Evolutionary conservation across 345 rosid genomes (phyloP).

Genomic region (Syzygium aromaticum): DNA sequence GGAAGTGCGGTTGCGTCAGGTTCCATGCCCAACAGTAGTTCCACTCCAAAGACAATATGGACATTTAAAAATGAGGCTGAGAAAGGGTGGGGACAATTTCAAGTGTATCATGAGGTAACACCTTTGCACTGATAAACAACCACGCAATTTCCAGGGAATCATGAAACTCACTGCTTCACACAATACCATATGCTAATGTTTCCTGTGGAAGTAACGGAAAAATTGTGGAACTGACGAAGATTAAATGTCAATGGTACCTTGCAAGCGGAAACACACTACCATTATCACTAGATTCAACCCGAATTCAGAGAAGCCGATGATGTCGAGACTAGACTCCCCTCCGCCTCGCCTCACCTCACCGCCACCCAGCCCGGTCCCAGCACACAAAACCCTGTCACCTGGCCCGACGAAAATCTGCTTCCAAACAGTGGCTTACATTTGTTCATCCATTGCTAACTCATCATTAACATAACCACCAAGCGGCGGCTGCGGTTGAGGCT

Average conservation of each 20-base stretch:
- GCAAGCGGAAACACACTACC: neutral
- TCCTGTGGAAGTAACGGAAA: neutral
- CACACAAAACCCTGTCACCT: neutral
- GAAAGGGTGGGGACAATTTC: no score
- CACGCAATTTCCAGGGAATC: neutral
- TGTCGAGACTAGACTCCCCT: neutral
- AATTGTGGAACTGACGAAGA: neutral
- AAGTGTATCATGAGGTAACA: neutral
- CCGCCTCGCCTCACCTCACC: neutral
- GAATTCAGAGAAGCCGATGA: neutral
- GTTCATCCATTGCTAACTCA: neutral
- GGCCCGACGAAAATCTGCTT: neutral
- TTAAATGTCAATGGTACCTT: neutral
- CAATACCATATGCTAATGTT: neutral
- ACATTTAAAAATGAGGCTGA: neutral
- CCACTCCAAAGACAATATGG: neutral
- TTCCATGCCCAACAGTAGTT: neutral
- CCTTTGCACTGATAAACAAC: neutral
- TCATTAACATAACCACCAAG: neutral
- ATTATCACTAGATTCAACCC: neutral
- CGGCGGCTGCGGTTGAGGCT: neutral
- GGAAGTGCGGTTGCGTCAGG: neutral
- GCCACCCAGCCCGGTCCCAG: neutral
- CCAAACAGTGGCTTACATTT: neutral
- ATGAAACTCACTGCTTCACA: neutral